phyloP scores from a whole-genome alignment of 208 protist genomes.

The Leptomonas pyrrhocoris region DNA sequence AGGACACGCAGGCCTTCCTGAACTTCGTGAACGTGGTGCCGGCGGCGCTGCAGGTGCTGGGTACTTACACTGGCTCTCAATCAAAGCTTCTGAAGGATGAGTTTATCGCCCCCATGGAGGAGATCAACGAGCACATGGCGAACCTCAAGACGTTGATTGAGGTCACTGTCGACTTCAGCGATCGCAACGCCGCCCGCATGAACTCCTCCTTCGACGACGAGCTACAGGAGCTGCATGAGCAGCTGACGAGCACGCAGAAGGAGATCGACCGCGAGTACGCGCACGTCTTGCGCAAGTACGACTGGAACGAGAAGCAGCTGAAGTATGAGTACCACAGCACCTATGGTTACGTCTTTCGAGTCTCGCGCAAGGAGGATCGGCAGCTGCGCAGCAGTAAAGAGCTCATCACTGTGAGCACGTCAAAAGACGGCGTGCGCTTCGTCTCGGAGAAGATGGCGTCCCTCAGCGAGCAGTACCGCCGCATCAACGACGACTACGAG shows the following conservation, averaged over 20 bases:
- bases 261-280: conserved; percentile 84
- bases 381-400: conserved; percentile 80
- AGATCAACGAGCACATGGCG: conserved; percentile 80
- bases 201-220: conserved; percentile 94
- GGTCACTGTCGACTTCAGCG: conserved; percentile 80
- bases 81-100: conserved; percentile 82
- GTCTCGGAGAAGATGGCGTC: conserved; percentile 80
- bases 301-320: conserved; percentile 90
- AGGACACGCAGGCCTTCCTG: conserved; percentile 90
- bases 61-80: conserved; percentile 65
- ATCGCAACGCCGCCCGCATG: conserved; percentile 84
- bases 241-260: conserved; percentile 60
- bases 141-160: conserved; percentile 86
- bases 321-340: conserved; percentile 90
- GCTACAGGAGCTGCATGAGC: conserved; percentile 81
- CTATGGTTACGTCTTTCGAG: conserved; percentile 92
- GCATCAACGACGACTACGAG: conserved; percentile 78
- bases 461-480: conserved; percentile 84
- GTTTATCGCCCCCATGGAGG: conserved; percentile 86
- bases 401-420: conserved; percentile 83
- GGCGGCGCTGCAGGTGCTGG: conserved; percentile 65
- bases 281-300: conserved; percentile 63
- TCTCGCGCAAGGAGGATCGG: conserved; percentile 92
- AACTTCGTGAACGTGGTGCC: conserved; percentile 81
- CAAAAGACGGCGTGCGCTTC: conserved; percentile 96